phyloP scores from a whole-genome alignment of 768 basidiomycete species.

The Panaeolus cyanescens region DNA sequence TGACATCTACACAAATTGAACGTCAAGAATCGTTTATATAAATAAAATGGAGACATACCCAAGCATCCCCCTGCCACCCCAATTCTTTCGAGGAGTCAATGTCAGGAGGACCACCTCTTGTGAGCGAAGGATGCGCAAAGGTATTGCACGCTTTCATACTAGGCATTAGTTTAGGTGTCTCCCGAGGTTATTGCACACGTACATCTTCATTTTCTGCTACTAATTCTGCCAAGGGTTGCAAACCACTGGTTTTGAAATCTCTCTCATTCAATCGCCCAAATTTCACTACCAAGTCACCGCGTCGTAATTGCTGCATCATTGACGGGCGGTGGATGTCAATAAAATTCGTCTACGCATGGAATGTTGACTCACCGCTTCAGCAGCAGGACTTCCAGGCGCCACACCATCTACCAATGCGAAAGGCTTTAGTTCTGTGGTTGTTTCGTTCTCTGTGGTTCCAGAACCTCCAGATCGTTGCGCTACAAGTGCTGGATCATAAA shows the following conservation, averaged over 20 bases:
- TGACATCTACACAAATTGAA: constrained; percentile 49
- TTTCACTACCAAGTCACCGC: constrained; percentile 70
- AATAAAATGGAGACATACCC: constrained; percentile 54
- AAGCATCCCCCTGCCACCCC: constrained; percentile 87
- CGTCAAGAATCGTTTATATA: background rate
- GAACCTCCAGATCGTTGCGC: constrained; percentile 17
- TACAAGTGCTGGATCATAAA: constrained; percentile 55
- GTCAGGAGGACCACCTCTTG: constrained; percentile 46
- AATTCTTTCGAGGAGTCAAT: constrained; percentile 72
- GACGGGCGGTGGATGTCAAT: background rate
- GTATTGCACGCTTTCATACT: constrained; percentile 52
- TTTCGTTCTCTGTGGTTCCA: constrained; percentile 6
- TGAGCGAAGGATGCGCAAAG: constrained; percentile 58
- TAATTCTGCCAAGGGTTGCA: constrained; percentile 73
- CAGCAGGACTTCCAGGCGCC: constrained; percentile 80
- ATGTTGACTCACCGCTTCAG: constrained; percentile 59
- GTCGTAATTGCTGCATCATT: constrained; percentile 57
- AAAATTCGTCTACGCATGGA: background rate
- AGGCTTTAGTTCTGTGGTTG: constrained; percentile 32
- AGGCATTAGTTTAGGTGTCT: background rate
- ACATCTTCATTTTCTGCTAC: constrained; percentile 83
- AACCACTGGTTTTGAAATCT: constrained; percentile 49
- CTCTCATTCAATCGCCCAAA: constrained; percentile 65
- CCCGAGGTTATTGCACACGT: constrained; percentile 22
- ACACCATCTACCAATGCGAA: constrained; percentile 87